These are phyloP conservation scores for Metarhizium album DNA, from an alignment of 2,329 filamentous ascomycete species.

Conservation along the genomic window DNA sequence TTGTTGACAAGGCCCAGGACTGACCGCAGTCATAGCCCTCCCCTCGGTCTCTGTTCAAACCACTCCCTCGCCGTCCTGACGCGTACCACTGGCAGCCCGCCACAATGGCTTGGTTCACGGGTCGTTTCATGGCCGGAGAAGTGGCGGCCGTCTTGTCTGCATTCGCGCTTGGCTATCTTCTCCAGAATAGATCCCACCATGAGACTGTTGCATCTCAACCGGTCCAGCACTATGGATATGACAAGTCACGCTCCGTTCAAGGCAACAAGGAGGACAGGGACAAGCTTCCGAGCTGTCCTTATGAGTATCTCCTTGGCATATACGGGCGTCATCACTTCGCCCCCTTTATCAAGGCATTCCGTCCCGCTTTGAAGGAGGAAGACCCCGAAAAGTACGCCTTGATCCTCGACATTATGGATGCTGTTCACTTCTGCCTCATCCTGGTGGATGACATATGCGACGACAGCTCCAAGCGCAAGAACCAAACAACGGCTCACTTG, in stretches of 20 bases:
- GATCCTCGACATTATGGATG: constrained; percentile 11
- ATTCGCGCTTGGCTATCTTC: constrained; percentile 1
- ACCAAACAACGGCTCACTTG: constrained; percentile 9
- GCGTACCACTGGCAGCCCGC: neutral
- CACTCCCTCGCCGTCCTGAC: no score
- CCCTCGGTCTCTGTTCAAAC: neutral
- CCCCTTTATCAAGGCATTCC: constrained; percentile 6
- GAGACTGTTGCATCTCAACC: neutral
- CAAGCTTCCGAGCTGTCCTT: constrained; percentile 5
- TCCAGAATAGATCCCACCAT: neutral
- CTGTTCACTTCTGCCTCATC: constrained; percentile 10
- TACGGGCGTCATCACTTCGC: constrained; percentile 9
- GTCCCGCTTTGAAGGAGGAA: constrained; percentile 1
- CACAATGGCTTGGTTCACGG: neutral
- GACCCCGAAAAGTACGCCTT: constrained; percentile 6
- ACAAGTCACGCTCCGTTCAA: neutral
- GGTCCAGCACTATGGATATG: neutral
- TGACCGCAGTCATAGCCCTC: no score
- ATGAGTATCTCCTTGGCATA: constrained; percentile 8
- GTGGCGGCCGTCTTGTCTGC: neutral
- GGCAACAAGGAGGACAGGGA: neutral
- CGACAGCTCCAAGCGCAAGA: constrained; percentile 9
- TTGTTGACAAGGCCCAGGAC: no score
- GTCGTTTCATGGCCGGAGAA: neutral
- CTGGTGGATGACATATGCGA: constrained; percentile 11